A percentile compares a stretch with the other conserved stretches of the same genome.
phyloP scores from a whole-genome alignment of 2,329 filamentous ascomycete genomes.

The Arthrobotrys sphaeroides region DNA sequence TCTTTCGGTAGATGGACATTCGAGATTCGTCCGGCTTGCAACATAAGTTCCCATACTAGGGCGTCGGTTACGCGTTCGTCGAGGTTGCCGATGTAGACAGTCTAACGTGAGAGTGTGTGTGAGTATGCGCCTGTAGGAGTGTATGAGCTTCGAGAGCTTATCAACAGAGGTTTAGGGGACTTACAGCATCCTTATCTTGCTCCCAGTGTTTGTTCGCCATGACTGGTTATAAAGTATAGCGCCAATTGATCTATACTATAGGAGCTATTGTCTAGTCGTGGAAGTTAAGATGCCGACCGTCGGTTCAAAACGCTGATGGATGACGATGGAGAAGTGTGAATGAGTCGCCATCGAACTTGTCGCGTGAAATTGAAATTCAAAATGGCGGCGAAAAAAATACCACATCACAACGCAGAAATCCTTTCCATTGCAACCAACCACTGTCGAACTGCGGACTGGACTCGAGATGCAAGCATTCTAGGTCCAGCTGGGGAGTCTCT shows the following conservation, averaged over 20 bases:
- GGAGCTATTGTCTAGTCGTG: not conserved
- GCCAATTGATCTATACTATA: not conserved
- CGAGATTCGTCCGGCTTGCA: conserved; percentile 94
- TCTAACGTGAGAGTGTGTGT: conserved; percentile 61
- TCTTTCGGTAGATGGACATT: conserved; percentile 99
- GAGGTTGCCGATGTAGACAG: conserved; percentile 97
- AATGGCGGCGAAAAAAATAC: conserved; percentile 27
- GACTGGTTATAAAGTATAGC: not conserved
- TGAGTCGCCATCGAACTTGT: not conserved
- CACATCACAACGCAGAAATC: conserved; percentile 45
- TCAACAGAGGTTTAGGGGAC: not conserved
- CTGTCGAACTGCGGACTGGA: no score
- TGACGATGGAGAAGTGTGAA: not conserved
- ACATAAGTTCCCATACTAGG: conserved; percentile 96
- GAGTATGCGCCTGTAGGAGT: conserved; percentile 71
- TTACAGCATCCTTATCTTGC: conserved; percentile 58
- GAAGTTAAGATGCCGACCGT: not conserved
- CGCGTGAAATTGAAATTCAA: conserved; percentile 28
- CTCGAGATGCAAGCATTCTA: not conserved
- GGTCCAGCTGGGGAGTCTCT: not conserved
- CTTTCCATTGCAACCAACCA: not conserved
- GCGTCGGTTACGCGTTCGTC: conserved; percentile 93
- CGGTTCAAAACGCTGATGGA: not conserved
- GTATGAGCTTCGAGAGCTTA: conserved; percentile 35
- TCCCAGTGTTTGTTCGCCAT: conserved; percentile 71